Base-by-base conservation (phyloP, 75 land plant species). In the Selaginella tamariscina region DNA sequence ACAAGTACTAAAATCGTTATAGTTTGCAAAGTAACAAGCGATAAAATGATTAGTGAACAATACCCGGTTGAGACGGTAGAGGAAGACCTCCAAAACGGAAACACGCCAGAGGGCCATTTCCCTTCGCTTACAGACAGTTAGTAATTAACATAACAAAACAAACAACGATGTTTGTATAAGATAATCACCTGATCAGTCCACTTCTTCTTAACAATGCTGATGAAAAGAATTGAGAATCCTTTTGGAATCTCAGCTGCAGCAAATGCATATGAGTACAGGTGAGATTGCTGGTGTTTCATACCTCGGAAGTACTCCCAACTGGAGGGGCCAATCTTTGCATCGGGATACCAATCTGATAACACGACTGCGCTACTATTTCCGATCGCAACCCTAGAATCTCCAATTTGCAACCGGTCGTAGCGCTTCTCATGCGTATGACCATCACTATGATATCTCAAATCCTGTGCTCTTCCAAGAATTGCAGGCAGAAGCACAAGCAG, bases 291-390 rank as follows among this genome's bases (percentile, higher is more conserved):
- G 32, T 11, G 32, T 15, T 32, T 24, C 56, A 1, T 27, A 54
- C 69, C 69, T 68, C 49, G 56, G 26, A 69, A 69, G 28, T 69
- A 69, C 15, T 29, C 29, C 70, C 70, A 69, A 9, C 30, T 29
- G 30, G 54, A 69, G 27, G 70, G 62, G 22, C 70, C 70, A 0
- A 69, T 31, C 24, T 8, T 69, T 0, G 22, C 21, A 56, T 30
- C 29, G 27, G 62, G 70, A 56, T 54, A 69, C 5, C 5, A 39
- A 15, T 5, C 49, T 15, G 49, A 39, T 15, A 39, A 39, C 15
- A 15, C 49, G 49, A 39, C n/a, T 39, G 49, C 49, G 49, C 49
- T 5, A n/a, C n/a, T n/a, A n/a, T n/a, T n/a, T n/a, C n/a, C n/a
- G n/a, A n/a, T 39, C 49, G 49, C 49, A 39, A 39, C 49, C 49